phyloP scores from a whole-genome alignment of 1,139 yeast species.

The Candida sp. region DNA sequence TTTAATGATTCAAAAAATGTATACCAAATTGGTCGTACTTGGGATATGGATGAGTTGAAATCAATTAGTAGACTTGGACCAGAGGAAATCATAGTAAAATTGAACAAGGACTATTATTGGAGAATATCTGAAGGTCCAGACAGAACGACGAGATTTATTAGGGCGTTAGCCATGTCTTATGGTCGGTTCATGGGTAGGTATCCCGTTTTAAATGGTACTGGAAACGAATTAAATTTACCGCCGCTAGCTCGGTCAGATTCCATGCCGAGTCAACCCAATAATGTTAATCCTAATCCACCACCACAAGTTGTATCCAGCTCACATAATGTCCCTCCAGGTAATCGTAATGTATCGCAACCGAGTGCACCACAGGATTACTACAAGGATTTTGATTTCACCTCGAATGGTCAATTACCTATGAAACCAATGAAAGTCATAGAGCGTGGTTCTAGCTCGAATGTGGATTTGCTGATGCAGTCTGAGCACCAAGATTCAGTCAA shows the following conservation, averaged over 20 bases:
- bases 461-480: background rate
- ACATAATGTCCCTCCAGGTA: conserved; percentile 5
- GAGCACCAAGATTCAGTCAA: background rate
- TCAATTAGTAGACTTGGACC: conserved; percentile 49
- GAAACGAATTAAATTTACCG: conserved; percentile 34
- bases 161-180: conserved; percentile 59
- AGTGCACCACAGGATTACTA: conserved; percentile 17
- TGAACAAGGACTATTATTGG: conserved; percentile 89
- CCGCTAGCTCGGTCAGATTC: conserved; percentile 15
- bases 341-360: conserved; percentile 3
- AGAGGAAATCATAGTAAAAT: conserved; percentile 57
- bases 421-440: conserved; percentile 41
- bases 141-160: conserved; percentile 53
- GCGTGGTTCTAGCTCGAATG: conserved; percentile 3
- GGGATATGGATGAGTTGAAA: conserved; percentile 78
- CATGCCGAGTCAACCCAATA: conserved; percentile 8
- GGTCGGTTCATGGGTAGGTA: conserved; percentile 64
- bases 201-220: conserved; percentile 52
- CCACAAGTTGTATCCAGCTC: conserved; percentile 5
- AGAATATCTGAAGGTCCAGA: conserved; percentile 68
- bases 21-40: conserved; percentile 89
- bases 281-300: conserved; percentile 2
- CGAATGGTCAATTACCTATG: conserved; percentile 40
- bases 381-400: conserved; percentile 39
- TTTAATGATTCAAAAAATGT: conserved; percentile 64